phyloP scores from a whole-genome alignment of 345 rosid species.

The Combretum micranthum region DNA sequence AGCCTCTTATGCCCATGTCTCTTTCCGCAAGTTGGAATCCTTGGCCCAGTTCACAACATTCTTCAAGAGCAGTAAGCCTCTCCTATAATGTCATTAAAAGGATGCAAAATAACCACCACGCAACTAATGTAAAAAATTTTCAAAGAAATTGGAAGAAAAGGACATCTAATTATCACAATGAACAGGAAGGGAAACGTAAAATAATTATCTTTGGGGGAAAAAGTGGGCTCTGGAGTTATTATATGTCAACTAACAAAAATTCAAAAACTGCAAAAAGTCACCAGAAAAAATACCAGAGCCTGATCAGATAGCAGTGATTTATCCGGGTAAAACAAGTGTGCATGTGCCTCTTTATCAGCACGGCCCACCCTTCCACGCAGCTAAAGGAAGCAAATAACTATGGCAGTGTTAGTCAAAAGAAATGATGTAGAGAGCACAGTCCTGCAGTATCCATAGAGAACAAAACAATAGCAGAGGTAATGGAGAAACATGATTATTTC shows the following conservation, averaged over 20 bases:
- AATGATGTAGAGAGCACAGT: not conserved
- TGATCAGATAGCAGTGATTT: conserved; percentile 67
- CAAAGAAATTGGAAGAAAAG: too few species aligned
- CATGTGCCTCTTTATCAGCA: conserved; percentile 94
- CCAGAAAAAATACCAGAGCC: conserved; percentile 49
- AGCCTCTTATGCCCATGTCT: conserved; percentile 98
- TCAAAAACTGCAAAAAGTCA: conserved; percentile 5
- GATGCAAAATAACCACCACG: not conserved
- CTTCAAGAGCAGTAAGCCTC: conserved; percentile 88
- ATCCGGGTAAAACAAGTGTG: conserved; percentile 90
- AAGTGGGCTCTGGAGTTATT: too few species aligned
- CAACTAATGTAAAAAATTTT: too few species aligned
- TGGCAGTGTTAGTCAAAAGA: conserved; percentile 3
- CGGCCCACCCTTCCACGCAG: conserved; percentile 99
- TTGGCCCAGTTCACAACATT: conserved; percentile 90
- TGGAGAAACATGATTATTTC: not conserved
- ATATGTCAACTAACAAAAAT: not conserved
- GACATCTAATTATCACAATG: too few species aligned
- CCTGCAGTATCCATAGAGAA: too few species aligned
- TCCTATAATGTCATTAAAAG: conserved; percentile 49
- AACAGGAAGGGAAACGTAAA: too few species aligned
- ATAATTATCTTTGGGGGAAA: too few species aligned
- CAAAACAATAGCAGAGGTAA: too few species aligned
- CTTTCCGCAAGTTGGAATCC: conserved; percentile 97
- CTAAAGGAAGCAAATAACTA: conserved; percentile 33